Evolutionary conservation across 805 yeast genomes (phyloP).

Genomic region (Candida silvatica): DNA sequence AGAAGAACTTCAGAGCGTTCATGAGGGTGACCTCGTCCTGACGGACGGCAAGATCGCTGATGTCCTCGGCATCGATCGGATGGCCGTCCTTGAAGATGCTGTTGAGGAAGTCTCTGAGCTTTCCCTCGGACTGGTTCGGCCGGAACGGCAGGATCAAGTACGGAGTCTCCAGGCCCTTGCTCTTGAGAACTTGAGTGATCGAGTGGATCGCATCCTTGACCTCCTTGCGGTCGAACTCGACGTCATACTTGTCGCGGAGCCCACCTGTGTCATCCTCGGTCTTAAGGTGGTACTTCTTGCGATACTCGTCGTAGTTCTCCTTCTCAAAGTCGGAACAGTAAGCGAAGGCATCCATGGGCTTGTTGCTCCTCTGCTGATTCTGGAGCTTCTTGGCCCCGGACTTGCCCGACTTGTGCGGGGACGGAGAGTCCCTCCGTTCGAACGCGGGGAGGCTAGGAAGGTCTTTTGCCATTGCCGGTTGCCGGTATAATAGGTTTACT

Average conservation of each 20-base stretch:
- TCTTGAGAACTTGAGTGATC: conserved; percentile 66
- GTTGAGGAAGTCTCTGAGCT: conserved; percentile 48
- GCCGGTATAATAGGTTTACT: no score
- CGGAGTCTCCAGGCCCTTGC: conserved; percentile 63
- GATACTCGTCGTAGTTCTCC: conserved; percentile 20
- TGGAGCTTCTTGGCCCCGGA: neutral
- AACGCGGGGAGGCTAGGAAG: conserved; percentile 20
- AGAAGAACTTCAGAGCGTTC: conserved; percentile 69
- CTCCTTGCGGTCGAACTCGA: conserved; percentile 52
- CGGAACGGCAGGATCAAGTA: conserved; percentile 71
- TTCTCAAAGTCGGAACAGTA: conserved; percentile 21
- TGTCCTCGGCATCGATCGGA: conserved; percentile 28
- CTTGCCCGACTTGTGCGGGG: conserved; percentile 5
- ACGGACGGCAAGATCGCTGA: conserved; percentile 35
- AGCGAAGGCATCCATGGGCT: conserved; percentile 18
- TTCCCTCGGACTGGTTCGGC: conserved; percentile 55
- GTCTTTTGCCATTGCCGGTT: no score
- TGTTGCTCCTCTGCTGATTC: neutral
- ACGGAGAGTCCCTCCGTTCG: conserved; percentile 5
- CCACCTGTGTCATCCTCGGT: conserved; percentile 20
- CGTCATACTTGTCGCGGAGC: conserved; percentile 17
- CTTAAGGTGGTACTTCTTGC: conserved; percentile 17
- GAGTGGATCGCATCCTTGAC: conserved; percentile 60
- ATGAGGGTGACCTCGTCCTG: conserved; percentile 67
- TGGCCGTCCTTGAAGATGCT: conserved; percentile 43